Evolutionary conservation across 2,329 filamentous ascomycete genomes (phyloP).

Genomic region (Penicillium brevicompactum): DNA sequence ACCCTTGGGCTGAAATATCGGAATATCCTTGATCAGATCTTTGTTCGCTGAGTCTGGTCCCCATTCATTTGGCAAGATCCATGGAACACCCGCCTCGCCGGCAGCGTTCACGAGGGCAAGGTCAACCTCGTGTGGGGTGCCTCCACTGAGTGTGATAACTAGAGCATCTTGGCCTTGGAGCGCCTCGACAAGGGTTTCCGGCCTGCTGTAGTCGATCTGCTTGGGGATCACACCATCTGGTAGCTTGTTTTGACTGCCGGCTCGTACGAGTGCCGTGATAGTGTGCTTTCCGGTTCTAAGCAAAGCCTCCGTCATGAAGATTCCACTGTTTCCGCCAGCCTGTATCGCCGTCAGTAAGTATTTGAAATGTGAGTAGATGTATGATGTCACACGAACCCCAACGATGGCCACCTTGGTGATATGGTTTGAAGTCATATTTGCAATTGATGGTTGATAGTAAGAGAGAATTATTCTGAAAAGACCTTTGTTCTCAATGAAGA

Average conservation of each 20-base stretch:
- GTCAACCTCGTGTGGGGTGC: constrained; percentile 39
- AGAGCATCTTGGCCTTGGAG: constrained; percentile 55
- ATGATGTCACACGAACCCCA: constrained; percentile 8
- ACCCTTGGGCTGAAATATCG: constrained; percentile 12
- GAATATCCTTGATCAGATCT: constrained; percentile 6
- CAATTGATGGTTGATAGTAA: background rate
- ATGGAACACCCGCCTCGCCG: constrained; percentile 52
- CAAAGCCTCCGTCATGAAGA: constrained; percentile 7
- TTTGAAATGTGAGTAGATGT: background rate
- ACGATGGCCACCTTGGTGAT: constrained; percentile 17
- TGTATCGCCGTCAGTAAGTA: background rate
- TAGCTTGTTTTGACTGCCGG: constrained; percentile 25
- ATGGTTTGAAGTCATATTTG: constrained; percentile 7
- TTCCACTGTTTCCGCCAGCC: constrained; percentile 15
- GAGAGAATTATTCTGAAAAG: too few species aligned
- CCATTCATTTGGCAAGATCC: constrained; percentile 54
- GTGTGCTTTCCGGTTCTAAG: constrained; percentile 13
- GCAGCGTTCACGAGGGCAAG: constrained; percentile 54
- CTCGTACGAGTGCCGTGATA: constrained; percentile 14
- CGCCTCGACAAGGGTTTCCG: constrained; percentile 45
- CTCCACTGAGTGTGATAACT: constrained; percentile 50
- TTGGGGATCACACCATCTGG: constrained; percentile 44
- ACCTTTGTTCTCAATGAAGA: too few species aligned
- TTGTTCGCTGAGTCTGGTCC: constrained; percentile 35
- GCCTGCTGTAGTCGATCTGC: constrained; percentile 44